These are phyloP conservation scores for Tremella fuciformis DNA, from an alignment of 768 basidiomycete genomes.

Conservation along the genomic window DNA sequence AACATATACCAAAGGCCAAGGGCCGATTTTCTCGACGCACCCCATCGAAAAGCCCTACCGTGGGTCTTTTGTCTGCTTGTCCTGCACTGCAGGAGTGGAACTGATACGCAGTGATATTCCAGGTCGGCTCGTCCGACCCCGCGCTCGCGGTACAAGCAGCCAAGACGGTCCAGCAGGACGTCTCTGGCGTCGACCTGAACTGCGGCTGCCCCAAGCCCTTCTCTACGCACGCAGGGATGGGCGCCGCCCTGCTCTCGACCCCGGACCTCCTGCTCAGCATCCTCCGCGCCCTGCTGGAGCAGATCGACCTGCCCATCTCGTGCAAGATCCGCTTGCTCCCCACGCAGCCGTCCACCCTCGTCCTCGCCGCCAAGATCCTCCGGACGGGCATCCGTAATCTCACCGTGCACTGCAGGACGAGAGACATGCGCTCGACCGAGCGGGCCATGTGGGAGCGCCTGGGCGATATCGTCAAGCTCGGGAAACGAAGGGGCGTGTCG, in stretches of 20 bases:
- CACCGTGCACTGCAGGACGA: slow-evolving; percentile 92
- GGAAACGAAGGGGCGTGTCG: slow-evolving; percentile 74
- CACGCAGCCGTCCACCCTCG: slow-evolving; percentile 79
- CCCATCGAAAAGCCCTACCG: slow-evolving; percentile 87
- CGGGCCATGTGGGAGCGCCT: slow-evolving; percentile 73
- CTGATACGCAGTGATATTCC: slow-evolving; percentile 66
- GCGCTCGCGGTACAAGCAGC: slow-evolving; percentile 90
- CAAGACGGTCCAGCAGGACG: slow-evolving; percentile 75
- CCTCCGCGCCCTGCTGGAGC: slow-evolving; percentile 69
- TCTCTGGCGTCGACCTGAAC: slow-evolving; percentile 93
- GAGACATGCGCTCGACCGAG: slow-evolving; percentile 82
- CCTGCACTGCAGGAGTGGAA: neutral
- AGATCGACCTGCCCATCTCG: slow-evolving; percentile 79
- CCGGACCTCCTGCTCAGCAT: slow-evolving; percentile 89
- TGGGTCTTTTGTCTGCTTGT: slow-evolving; percentile 16
- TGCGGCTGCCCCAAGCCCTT: slow-evolving; percentile 98
- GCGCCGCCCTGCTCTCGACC: slow-evolving; percentile 86
- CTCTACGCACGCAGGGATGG: slow-evolving; percentile 79
- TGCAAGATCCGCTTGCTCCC: slow-evolving; percentile 90
- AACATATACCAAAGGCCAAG: slow-evolving; percentile 74
- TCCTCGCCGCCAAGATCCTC: slow-evolving; percentile 82
- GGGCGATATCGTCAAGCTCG: slow-evolving; percentile 80
- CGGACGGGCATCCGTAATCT: slow-evolving; percentile 81
- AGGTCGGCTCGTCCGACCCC: slow-evolving; percentile 87
- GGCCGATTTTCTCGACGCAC: slow-evolving; percentile 83